Conservation (phyloP, 768 basidiomycete species). For the Guyanaporus albipodus region DNA sequence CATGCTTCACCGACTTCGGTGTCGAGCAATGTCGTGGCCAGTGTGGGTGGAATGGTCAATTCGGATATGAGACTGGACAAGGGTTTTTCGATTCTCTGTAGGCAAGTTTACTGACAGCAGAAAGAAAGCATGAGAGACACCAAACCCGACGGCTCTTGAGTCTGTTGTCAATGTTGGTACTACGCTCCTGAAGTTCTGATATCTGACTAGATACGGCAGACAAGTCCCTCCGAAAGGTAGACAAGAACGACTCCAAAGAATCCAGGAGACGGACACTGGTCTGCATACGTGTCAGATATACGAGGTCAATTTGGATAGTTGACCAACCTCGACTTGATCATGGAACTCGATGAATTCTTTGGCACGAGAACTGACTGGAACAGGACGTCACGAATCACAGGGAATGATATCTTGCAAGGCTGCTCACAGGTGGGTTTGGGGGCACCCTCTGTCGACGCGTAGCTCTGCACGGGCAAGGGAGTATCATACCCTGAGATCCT, state of each 20-base stretch:
- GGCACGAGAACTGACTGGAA: conserved; percentile 38
- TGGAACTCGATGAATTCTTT: conserved; percentile 84
- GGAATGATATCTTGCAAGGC: not conserved
- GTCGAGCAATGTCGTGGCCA: conserved; percentile 78
- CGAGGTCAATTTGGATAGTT: not conserved
- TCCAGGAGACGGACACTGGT: conserved; percentile 82
- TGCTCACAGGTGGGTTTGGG: conserved; percentile 15
- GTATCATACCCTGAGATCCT: conserved; percentile 7
- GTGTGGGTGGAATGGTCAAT: conserved; percentile 75
- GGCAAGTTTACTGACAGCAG: conserved; percentile 1
- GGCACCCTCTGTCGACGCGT: not conserved
- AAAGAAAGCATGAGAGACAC: conserved; percentile 6
- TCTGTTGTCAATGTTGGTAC: conserved; percentile 84
- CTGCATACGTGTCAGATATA: conserved; percentile 38
- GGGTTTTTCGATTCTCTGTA: conserved; percentile 84
- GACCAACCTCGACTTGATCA: conserved; percentile 77
- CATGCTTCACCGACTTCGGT: conserved; percentile 84
- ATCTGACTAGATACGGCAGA: conserved; percentile 96
- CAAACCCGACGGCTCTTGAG: conserved; percentile 81
- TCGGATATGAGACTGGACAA: conserved; percentile 76
- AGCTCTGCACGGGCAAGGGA: not conserved
- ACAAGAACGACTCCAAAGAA: conserved; percentile 86
- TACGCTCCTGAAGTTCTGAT: conserved; percentile 86
- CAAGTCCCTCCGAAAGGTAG: conserved; percentile 92
- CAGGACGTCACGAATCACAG: not conserved